Percentiles rank a stretch among this genome's conserved stretches.
phyloP scores from a whole-genome alignment of 768 basidiomycete genomes.

The Xerocomellus chrysenteron region DNA sequence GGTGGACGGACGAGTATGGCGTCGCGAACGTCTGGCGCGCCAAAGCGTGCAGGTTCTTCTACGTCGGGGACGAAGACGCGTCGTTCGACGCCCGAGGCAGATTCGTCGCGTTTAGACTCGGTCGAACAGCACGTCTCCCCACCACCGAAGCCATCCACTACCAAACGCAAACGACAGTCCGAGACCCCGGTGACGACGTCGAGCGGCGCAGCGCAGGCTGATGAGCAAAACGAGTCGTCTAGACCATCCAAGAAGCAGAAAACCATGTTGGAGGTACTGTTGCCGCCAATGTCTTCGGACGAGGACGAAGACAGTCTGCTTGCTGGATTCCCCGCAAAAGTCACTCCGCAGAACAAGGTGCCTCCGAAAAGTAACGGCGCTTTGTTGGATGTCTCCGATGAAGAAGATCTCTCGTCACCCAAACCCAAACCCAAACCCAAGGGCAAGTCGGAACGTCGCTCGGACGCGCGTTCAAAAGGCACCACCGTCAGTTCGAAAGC shows the following conservation, averaged over 20 bases:
- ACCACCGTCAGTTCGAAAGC: neutral
- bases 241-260: slow-evolving; percentile 25
- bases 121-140: neutral
- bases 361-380: neutral
- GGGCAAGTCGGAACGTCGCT: neutral
- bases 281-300: slow-evolving; percentile 14
- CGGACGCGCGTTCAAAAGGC: neutral
- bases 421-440: neutral
- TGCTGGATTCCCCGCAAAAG: neutral
- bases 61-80: slow-evolving; percentile 19
- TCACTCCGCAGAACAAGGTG: neutral
- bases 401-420: slow-evolving; percentile 1
- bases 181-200: neutral
- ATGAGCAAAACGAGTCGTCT: neutral
- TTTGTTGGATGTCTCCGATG: slow-evolving; percentile 1
- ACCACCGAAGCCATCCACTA: neutral
- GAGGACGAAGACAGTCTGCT: neutral
- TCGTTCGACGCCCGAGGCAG: slow-evolving; percentile 3
- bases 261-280: neutral
- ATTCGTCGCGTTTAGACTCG: slow-evolving; percentile 9
- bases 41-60: slow-evolving; percentile 12
- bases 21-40: slow-evolving; percentile 19
- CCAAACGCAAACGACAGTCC: slow-evolving; percentile 17
- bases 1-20: slow-evolving; percentile 9
- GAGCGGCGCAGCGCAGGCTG: neutral